Evolutionary conservation across 2,329 filamentous ascomycete species (phyloP), one percentile per base, ranked within the genome.

Genomic region (Beauveria pseudobassiana): DNA sequence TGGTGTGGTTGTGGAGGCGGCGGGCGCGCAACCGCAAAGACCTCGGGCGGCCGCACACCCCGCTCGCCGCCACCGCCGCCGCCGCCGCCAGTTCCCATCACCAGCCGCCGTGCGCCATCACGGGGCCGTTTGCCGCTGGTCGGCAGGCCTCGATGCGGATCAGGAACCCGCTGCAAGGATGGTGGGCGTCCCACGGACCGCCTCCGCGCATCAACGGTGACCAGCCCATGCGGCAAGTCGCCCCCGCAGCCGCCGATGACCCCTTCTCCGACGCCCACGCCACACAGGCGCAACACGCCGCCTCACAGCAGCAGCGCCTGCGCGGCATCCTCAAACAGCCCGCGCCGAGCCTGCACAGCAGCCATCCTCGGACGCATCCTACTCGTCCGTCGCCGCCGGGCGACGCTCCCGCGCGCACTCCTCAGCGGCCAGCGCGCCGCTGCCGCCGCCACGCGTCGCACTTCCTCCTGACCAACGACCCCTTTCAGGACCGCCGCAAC

Each of bases 1-100:
- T 83, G 3, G 65, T 82, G 10, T 85, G 81, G 81, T 75, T 81
- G 64, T 77, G 77, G 75, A 73, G 77, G 54, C 79, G 79, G 64
- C 49, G 75, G 75, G 49, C 64, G 70, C 57, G 66, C 74, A 51
- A 77, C 74, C 22, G 48, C 24, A 67, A 63, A 59, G n/a, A 76
- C 78, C 43, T 75, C 2, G 22, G 22, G 7, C 22, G 24, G 45
- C 45, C 45, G 45, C 45, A 16, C 24, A 58, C 46, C 22, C 48
- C 54, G 3, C 20, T 48, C 20, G 30, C 28, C 22, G 22, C 22
- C 9, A 9, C 52, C 22, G 22, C 54, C 45, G 20, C 48, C 1
- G 48, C 48, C 16, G 24, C 46, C 14, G 46, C 24, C 7, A 38
- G 34, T 38, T 38, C 34, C 34, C 34, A 38, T 16, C 12, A 38